Evolutionary conservation across 2,329 filamentous ascomycete species (phyloP), one percentile per base, ranked within the genome.

Genomic region (Penicillium sp.): DNA sequence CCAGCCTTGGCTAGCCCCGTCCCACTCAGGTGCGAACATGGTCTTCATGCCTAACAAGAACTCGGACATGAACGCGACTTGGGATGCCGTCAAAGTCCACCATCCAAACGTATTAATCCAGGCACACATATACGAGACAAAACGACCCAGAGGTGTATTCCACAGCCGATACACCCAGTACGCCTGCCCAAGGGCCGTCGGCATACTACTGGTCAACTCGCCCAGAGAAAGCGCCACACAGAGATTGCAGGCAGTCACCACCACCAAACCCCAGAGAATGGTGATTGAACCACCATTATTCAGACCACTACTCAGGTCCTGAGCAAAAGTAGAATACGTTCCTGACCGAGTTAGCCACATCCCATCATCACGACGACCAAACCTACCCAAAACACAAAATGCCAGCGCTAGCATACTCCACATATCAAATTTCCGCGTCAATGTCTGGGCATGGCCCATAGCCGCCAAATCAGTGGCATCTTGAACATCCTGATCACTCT

Each of bases 21-120:
- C 43, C 73, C 71, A 77, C 9, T 68, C 59, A 0, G 64, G 64
- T 14, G 70, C 60, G 47, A 75, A 77, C 57, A 77, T 65, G 18
- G 70, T 58, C 57, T 75, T 75, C 65, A 78, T 73, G n/a, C 71
- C 69, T 4, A 79, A 60, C 38, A 77, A 61, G 33, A 79, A 76
- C 47, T 76, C 66, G 2, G 72, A 71, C 73, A 78, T 77, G 50
- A 79, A 78, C 9, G 73, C 74, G 15, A 72, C 66, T 42, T 75
- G 71, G 1, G 72, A 76, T 0, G 75, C 75, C 0, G 71, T 72
- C 40, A 78, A 55, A 0, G 73, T 71, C 67, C 73, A 76, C 75
- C 75, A 79, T 9, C 75, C 75, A 41, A 77, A 77, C 0, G 70
- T 75, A 55, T 78, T 78, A 50, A 77, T 75, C 73, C 74, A 78